A percentile compares a stretch with the other conserved stretches of the same genome.
phyloP scores from a whole-genome alignment of 129 eudicot genomes.

The Saposhnikovia divaricata region DNA sequence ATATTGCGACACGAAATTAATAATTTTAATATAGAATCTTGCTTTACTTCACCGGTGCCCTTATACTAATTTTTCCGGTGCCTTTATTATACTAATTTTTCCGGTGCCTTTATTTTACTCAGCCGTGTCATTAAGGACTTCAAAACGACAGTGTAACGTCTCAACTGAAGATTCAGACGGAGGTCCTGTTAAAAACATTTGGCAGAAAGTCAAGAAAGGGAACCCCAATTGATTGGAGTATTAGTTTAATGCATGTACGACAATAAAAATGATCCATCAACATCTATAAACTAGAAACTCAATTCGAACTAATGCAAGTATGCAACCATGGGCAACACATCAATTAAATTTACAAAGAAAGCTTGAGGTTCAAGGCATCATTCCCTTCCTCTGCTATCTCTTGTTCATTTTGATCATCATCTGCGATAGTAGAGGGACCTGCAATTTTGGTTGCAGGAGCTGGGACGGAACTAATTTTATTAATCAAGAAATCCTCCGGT shows the following conservation, averaged over 20 bases:
- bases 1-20: too few species aligned
- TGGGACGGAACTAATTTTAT: not conserved
- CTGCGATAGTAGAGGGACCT: constrained; percentile 13
- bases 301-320: not conserved
- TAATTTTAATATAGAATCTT: too few species aligned
- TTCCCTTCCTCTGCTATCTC: constrained; percentile 4
- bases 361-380: constrained; percentile 28
- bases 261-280: not conserved
- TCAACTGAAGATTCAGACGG: too few species aligned
- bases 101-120: too few species aligned
- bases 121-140: too few species aligned
- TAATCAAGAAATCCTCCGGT: constrained; percentile 23
- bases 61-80: too few species aligned
- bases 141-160: too few species aligned
- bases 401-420: not conserved
- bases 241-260: not conserved
- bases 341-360: constrained; percentile 20
- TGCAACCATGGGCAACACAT: not conserved
- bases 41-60: too few species aligned
- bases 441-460: not conserved
- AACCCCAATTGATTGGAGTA: not conserved
- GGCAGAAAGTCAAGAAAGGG: not conserved
- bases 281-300: not conserved
- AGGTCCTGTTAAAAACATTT: too few species aligned
- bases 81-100: too few species aligned